Conservation (phyloP, 306 rosid genomes). For the Corylus americana region DNA sequence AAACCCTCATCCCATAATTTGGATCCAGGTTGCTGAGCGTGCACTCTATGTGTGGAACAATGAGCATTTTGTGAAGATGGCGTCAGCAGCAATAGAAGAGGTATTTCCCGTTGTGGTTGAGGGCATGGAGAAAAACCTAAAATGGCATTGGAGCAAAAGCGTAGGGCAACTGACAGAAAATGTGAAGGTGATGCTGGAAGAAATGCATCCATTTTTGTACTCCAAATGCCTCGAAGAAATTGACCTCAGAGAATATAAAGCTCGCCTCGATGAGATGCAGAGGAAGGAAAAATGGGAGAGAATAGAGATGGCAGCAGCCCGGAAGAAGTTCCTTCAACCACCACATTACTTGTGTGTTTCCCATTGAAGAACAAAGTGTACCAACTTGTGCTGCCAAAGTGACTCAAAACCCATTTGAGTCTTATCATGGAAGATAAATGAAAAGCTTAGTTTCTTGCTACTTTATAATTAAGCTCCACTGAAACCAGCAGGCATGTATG, state of each 20-base stretch:
- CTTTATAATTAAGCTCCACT: not conserved
- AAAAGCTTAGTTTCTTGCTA: not conserved
- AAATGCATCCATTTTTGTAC: constrained; percentile 67
- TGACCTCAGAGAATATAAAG: constrained; percentile 39
- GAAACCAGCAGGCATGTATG: not conserved
- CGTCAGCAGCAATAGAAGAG: constrained; percentile 50
- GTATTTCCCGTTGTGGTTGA: constrained; percentile 67
- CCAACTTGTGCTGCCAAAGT: constrained; percentile 28
- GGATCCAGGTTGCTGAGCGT: constrained; percentile 74
- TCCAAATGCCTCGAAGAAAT: constrained; percentile 53
- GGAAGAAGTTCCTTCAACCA: constrained; percentile 41
- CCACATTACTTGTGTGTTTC: constrained; percentile 46
- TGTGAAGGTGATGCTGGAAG: constrained; percentile 70
- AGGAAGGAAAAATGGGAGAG: constrained; percentile 63
- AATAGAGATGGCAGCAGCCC: constrained; percentile 54
- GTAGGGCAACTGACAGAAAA: constrained; percentile 62
- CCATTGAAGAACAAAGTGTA: constrained; percentile 28
- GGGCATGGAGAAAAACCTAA: constrained; percentile 73
- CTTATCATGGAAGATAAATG: not conserved
- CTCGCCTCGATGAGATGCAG: constrained; percentile 45
- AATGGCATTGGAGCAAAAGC: constrained; percentile 78
- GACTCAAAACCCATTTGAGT: not conserved
- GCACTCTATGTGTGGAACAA: constrained; percentile 88
- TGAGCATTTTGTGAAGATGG: constrained; percentile 81
- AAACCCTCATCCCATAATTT: not conserved